A percentile compares a stretch with the other conserved stretches of the same genome.
Evolutionary conservation across 2,329 filamentous ascomycete genomes (phyloP).

Genomic region (Lithohypha guttulata): DNA sequence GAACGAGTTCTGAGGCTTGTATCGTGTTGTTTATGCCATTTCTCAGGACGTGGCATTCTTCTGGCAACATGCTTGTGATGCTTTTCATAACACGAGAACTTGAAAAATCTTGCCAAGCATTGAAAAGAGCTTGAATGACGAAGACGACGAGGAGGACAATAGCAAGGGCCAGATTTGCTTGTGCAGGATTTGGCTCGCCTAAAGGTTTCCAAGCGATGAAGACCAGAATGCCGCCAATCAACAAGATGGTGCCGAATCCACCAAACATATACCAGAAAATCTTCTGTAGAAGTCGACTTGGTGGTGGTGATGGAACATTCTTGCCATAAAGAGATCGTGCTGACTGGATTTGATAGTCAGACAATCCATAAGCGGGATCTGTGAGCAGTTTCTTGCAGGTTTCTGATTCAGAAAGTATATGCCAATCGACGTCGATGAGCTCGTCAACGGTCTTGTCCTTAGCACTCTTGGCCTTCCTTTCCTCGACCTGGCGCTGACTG

Average conservation of each 20-base stretch:
- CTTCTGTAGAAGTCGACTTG: slow-evolving; percentile 48
- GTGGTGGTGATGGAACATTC: slow-evolving; percentile 57
- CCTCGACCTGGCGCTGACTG: slow-evolving; percentile 36
- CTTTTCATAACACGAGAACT: slow-evolving; percentile 67
- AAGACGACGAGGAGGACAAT: slow-evolving; percentile 64
- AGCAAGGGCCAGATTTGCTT: slow-evolving; percentile 61
- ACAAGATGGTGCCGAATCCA: slow-evolving; percentile 62
- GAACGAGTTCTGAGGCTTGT: slow-evolving; percentile 52
- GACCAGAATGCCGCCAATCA: slow-evolving; percentile 59
- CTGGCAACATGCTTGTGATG: slow-evolving; percentile 70
- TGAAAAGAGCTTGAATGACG: slow-evolving; percentile 58
- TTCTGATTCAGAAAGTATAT: slow-evolving; percentile 48
- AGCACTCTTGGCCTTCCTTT: slow-evolving; percentile 35
- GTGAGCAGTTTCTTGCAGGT: slow-evolving; percentile 50
- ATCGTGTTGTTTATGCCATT: slow-evolving; percentile 44
- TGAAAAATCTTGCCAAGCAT: slow-evolving; percentile 64
- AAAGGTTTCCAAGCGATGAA: slow-evolving; percentile 65
- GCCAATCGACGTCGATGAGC: slow-evolving; percentile 57
- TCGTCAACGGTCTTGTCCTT: slow-evolving; percentile 25
- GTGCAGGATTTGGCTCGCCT: too few relatives aligned
- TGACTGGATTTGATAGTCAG: slow-evolving; percentile 44
- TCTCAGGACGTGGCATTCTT: slow-evolving; percentile 55
- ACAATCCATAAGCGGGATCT: slow-evolving; percentile 43
- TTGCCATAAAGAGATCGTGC: slow-evolving; percentile 51
- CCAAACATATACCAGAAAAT: slow-evolving; percentile 63